phyloP scores from a whole-genome alignment of 2,329 filamentous ascomycete species.

The Penicillium olsonii region DNA sequence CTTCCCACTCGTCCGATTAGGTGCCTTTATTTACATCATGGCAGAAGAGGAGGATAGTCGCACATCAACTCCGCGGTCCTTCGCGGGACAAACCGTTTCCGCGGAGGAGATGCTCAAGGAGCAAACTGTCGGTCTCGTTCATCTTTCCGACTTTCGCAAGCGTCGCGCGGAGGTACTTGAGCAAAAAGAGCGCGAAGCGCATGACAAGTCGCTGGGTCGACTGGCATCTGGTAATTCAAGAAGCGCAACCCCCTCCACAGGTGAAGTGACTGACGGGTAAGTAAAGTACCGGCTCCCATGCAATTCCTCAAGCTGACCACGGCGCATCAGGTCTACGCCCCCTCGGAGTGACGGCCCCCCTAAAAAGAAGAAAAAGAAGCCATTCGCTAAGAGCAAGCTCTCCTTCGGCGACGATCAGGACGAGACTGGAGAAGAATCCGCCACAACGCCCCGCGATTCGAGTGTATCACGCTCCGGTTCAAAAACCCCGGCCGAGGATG shows the following conservation, averaged over 20 bases:
- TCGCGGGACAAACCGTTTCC: slow-evolving; percentile 73
- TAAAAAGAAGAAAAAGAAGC: slow-evolving; percentile 62
- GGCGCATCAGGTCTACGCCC: slow-evolving; percentile 59
- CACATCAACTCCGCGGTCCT: slow-evolving; percentile 54
- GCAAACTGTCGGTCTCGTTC: slow-evolving; percentile 86
- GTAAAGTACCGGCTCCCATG: slow-evolving; percentile 29
- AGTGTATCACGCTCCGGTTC: slow-evolving; percentile 42
- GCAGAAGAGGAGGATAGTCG: slow-evolving; percentile 41
- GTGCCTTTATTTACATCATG: slow-evolving; percentile 6
- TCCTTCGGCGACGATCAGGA: slow-evolving; percentile 66
- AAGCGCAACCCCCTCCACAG: slow-evolving; percentile 51
- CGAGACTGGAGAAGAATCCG: slow-evolving; percentile 49
- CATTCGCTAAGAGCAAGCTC: slow-evolving; percentile 60
- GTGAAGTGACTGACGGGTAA: slow-evolving; percentile 60
- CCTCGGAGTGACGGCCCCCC: slow-evolving; percentile 48
- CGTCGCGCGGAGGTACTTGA: slow-evolving; percentile 92
- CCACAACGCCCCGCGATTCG: slow-evolving; percentile 39
- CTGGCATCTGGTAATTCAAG: slow-evolving; percentile 49
- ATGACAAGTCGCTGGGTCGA: slow-evolving; percentile 59
- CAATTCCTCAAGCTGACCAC: slow-evolving; percentile 49
- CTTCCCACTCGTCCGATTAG: neutral
- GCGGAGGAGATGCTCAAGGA: slow-evolving; percentile 81
- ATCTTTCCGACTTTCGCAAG: slow-evolving; percentile 92
- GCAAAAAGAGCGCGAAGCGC: slow-evolving; percentile 79
- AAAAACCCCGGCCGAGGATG: slow-evolving; percentile 38